Conservation (phyloP, 176 grass and related monocot genomes). For the Bolboschoenus planiculmis region DNA sequence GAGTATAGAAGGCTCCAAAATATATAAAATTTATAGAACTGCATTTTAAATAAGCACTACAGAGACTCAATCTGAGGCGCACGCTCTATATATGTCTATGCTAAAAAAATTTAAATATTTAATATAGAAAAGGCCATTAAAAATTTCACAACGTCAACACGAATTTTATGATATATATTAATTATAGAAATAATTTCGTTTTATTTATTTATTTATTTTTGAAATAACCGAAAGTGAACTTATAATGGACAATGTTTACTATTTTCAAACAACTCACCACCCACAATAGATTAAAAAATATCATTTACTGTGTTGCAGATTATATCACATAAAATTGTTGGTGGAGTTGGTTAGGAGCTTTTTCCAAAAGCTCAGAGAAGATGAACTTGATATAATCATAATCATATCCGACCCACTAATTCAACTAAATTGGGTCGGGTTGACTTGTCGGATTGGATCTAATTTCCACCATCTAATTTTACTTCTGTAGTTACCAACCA, state of each 20-base stretch:
- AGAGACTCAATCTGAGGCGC: neutral
- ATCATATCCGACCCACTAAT: neutral
- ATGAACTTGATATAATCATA: neutral
- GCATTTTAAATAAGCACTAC: slow-evolving; percentile 12
- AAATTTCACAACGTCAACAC: neutral
- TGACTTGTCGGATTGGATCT: neutral
- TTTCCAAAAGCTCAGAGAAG: neutral
- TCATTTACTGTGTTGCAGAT: neutral
- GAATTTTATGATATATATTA: neutral
- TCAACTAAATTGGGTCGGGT: neutral
- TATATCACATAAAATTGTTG: neutral
- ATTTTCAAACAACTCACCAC: too few species aligned
- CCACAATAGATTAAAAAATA: too few species aligned
- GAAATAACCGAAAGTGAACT: too few species aligned
- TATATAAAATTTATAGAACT: neutral
- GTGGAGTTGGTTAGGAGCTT: neutral
- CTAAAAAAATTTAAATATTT: neutral
- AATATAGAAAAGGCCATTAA: neutral
- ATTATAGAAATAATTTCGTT: too few species aligned
- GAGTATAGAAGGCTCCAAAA: slow-evolving; percentile 17
- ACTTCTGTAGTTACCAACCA: neutral
- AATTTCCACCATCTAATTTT: neutral
- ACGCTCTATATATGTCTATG: too few species aligned
- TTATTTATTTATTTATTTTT: too few species aligned
- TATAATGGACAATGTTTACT: too few species aligned